phyloP scores from a whole-genome alignment of 139 green algal genomes.

The Coccomyxa sp. region DNA sequence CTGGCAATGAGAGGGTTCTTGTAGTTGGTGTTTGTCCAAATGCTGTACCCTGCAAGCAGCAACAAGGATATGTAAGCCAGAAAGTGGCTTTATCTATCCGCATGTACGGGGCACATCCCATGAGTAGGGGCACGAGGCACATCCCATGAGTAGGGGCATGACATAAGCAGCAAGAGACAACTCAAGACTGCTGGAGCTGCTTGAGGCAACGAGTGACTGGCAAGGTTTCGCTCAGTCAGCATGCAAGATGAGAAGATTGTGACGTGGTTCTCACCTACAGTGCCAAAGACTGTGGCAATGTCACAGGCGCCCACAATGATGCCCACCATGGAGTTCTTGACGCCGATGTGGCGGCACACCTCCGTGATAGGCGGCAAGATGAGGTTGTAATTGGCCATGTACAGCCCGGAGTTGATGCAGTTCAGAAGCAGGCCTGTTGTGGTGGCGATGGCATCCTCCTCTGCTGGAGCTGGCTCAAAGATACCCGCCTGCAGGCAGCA shows the following conservation, averaged over 20 bases:
- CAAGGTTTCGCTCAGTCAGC: neutral
- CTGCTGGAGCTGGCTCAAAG: slow-evolving; percentile 19
- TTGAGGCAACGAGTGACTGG: no score
- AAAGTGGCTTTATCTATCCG: no score
- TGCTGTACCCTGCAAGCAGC: slow-evolving; percentile 28
- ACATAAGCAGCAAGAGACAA: no score
- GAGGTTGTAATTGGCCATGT: slow-evolving; percentile 54
- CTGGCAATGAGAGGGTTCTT: slow-evolving; percentile 35
- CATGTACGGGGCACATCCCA: no score
- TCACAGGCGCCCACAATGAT: slow-evolving; percentile 28
- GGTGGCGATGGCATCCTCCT: slow-evolving; percentile 20
- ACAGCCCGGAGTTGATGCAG: slow-evolving; percentile 34
- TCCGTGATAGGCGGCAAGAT: slow-evolving; percentile 27
- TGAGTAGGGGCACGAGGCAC: no score
- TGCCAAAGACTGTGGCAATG: slow-evolving; percentile 26
- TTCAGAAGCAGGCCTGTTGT: slow-evolving; percentile 32
- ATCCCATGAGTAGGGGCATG: no score
- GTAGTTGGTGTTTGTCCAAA: slow-evolving; percentile 52
- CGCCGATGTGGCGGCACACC: slow-evolving; percentile 22
- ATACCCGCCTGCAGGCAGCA: slow-evolving; percentile 11
- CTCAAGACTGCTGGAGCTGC: no score
- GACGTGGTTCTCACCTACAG: slow-evolving; percentile 9
- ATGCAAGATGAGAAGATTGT: neutral
- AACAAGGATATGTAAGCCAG: no score
- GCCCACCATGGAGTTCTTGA: slow-evolving; percentile 5